These are phyloP conservation scores for Hypoxylon rickii DNA, from an alignment of 495 filamentous ascomycete genomes.

Conservation along the genomic window DNA sequence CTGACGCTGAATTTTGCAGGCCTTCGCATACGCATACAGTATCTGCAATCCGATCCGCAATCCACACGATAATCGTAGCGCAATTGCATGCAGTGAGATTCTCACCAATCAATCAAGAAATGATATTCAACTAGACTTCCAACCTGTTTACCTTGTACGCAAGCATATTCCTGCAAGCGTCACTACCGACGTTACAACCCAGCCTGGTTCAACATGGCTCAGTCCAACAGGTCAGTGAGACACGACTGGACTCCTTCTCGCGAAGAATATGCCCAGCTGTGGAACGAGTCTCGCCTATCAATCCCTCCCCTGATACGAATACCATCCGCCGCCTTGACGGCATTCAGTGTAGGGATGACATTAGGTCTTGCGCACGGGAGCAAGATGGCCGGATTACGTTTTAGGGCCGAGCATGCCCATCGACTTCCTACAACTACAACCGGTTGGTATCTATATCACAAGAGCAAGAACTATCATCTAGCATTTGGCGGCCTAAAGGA, in stretches of 20 bases:
- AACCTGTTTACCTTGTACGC: too few species aligned
- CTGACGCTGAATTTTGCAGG: neutral
- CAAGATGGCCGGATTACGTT: conserved; percentile 73
- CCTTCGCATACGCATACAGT: too few species aligned
- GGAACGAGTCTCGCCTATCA: conserved; percentile 63
- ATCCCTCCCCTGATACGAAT: conserved; percentile 62
- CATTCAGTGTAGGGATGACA: conserved; percentile 65
- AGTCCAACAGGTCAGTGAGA: conserved; percentile 8
- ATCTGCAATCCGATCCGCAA: too few species aligned
- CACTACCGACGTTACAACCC: too few species aligned
- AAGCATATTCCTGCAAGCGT: too few species aligned
- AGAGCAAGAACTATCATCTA: conserved; percentile 89
- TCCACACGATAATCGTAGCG: too few species aligned
- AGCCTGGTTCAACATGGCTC: conserved; percentile 18
- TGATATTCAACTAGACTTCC: neutral
- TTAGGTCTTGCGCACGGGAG: conserved; percentile 76
- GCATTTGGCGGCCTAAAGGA: conserved; percentile 75
- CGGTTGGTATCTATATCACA: conserved; percentile 98
- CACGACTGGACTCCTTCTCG: conserved; percentile 23
- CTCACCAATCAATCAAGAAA: neutral
- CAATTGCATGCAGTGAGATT: too few species aligned
- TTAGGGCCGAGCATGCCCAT: conserved; percentile 94
- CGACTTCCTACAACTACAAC: conserved; percentile 76
- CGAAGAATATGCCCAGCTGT: conserved; percentile 36
- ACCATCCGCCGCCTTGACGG: conserved; percentile 59